phyloP scores from a whole-genome alignment of 1,139 yeast species.

The Blastobotrys indianensis region DNA sequence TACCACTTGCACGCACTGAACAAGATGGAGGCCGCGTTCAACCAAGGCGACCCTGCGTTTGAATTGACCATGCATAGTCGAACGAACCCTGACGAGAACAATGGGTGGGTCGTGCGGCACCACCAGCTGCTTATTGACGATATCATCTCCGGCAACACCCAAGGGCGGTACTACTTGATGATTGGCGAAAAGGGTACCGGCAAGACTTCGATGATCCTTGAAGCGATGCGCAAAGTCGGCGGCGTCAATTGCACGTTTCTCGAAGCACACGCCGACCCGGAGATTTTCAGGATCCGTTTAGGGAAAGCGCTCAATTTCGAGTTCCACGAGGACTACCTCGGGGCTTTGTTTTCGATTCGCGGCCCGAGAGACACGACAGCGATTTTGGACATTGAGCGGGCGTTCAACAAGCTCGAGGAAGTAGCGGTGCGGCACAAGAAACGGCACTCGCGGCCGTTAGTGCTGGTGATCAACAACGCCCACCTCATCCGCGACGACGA shows the following conservation, averaged over 20 bases:
- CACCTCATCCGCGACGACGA: constrained; percentile 63
- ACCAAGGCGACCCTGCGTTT: constrained; percentile 60
- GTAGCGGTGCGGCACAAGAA: constrained; percentile 51
- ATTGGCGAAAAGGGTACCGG: constrained; percentile 89
- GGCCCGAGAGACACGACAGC: constrained; percentile 89
- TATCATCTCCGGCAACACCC: constrained; percentile 54
- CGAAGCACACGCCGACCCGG: constrained; percentile 86
- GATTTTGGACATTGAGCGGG: constrained; percentile 72
- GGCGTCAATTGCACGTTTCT: constrained; percentile 65
- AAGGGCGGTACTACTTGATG: constrained; percentile 64
- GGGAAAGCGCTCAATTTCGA: constrained; percentile 73
- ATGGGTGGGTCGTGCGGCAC: constrained; percentile 51
- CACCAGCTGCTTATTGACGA: constrained; percentile 64
- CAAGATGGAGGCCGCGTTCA: constrained; percentile 65
- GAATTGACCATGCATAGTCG: constrained; percentile 50
- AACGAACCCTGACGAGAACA: constrained; percentile 31
- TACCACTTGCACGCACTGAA: constrained; percentile 55
- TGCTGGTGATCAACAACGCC: constrained; percentile 65
- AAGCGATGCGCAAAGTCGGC: constrained; percentile 58
- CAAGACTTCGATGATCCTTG: constrained; percentile 65
- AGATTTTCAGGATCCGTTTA: constrained; percentile 66
- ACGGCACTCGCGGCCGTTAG: constrained; percentile 48
- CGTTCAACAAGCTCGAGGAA: constrained; percentile 68
- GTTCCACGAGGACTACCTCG: constrained; percentile 76
- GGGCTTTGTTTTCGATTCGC: constrained; percentile 71